Base-by-base conservation (phyloP, 1,284 basidiomycete species). In the Singerocomus inundabilis region DNA sequence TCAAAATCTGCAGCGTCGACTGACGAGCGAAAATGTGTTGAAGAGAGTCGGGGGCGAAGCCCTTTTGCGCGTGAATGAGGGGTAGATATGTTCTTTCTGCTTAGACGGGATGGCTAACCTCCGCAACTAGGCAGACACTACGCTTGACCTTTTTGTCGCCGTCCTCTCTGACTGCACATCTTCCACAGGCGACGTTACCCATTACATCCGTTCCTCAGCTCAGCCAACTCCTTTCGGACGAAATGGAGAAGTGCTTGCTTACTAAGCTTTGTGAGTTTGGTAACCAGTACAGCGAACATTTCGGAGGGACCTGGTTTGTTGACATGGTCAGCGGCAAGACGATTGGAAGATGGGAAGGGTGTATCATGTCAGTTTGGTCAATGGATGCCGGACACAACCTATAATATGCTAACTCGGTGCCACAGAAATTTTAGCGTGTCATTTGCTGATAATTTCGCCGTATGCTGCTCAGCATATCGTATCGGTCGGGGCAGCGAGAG, bases 281-380 rank as follows among this genome's bases (percentile, higher is more conserved):
- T 6, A 72, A 70, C 24, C 76, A 79, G 36, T 69, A 81, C 15
- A 81, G 78, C 47, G 75, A 80, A 46, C 59, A 66, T 38, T 71
- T 80, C 16, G 79, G 77, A 38, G 85, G 82, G 10, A 82, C 80
- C 4, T 91, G 88, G 88, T 88, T 91, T 57, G 80, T 90, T 12
- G 88, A 91, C 58, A 64, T 81, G 42, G 66, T 80, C 38, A 75
- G 74, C 41, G 79, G 80, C 40, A 75, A 80, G 49, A 84, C 82
- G 47, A 78, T 91, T n/a, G 88, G 85, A 10, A 75, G 85, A 57
- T 90, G 88, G 87, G 87, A 90, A 55, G 84, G 86, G 5, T 82
- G 79, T 54, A 79, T 84, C 26, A 56, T 90, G 88, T 90, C 60
- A 66, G 87, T 77, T 26, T 42, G 28, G 51, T 46, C 36, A 43